A percentile compares a stretch with the other conserved stretches of the same genome.
Conservation (phyloP, 2,329 filamentous ascomycete genomes). For the Penicillium griseofulvum region DNA sequence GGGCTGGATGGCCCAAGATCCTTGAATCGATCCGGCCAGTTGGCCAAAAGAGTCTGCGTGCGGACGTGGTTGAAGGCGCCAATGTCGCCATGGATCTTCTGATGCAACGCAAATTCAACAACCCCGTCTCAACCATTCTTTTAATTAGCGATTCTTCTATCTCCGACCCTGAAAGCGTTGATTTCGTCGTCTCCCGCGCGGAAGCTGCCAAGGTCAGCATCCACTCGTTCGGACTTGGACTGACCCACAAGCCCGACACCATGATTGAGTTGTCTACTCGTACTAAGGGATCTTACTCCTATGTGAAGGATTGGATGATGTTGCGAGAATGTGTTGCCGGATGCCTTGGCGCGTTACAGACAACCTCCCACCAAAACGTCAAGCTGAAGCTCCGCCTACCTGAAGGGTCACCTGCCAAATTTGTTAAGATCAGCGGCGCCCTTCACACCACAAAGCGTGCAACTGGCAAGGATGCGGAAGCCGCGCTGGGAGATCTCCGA, state of each 20-base stretch:
- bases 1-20: slow-evolving; percentile 86
- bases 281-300: slow-evolving; percentile 95
- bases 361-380: slow-evolving; percentile 95
- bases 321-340: slow-evolving; percentile 92
- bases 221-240: slow-evolving; percentile 90
- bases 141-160: slow-evolving; percentile 97
- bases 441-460: slow-evolving; percentile 95
- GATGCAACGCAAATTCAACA: slow-evolving; percentile 96
- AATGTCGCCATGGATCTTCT: slow-evolving; percentile 98
- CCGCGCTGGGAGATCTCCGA: slow-evolving; percentile 82
- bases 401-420: slow-evolving; percentile 95
- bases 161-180: slow-evolving; percentile 89
- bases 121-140: slow-evolving; percentile 91
- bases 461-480: slow-evolving; percentile 90
- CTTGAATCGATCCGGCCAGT: slow-evolving; percentile 86
- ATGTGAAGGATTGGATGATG: slow-evolving; percentile 99
- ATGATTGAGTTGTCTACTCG: slow-evolving; percentile 96
- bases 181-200: slow-evolving; percentile 94
- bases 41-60: slow-evolving; percentile 92
- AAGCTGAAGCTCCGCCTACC: slow-evolving; percentile 92
- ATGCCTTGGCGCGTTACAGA: slow-evolving; percentile 86
- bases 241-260: slow-evolving; percentile 97
- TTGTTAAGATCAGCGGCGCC: slow-evolving; percentile 96
- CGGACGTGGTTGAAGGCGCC: slow-evolving; percentile 94
- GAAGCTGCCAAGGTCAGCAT: slow-evolving; percentile 97